Conservation (phyloP, 2,329 filamentous ascomycete genomes). For the Fusarium paranaense region DNA sequence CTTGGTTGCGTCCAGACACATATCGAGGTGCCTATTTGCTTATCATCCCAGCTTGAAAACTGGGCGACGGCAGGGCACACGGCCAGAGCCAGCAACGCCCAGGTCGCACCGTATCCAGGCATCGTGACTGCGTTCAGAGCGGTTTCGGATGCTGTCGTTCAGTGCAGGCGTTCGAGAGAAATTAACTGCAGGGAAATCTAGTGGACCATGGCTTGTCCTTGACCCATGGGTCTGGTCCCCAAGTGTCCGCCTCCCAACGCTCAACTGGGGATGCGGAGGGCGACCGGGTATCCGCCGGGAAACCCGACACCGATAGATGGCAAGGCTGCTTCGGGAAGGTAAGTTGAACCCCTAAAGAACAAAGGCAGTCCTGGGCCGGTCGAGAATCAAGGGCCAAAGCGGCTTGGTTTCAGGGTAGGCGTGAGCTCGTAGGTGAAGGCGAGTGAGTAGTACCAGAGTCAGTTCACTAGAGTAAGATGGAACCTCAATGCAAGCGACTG, state of each 20-base stretch:
- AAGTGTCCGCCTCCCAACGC: constrained; percentile 13
- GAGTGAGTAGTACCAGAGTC: constrained; percentile 9
- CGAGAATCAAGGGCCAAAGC: constrained; percentile 15
- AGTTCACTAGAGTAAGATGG: constrained; percentile 1
- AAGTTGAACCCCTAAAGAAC: constrained; percentile 10
- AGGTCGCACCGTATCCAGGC: constrained; percentile 16
- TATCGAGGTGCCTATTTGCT: constrained; percentile 68
- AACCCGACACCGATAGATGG: background rate
- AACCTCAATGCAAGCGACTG: constrained; percentile 2
- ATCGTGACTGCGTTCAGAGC: constrained; percentile 31
- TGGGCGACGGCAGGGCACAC: constrained; percentile 50
- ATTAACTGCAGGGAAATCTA: constrained; percentile 33
- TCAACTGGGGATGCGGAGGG: background rate
- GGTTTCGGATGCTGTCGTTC: constrained; percentile 13
- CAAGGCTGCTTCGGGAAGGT: constrained; percentile 18
- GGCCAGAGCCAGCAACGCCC: constrained; percentile 33
- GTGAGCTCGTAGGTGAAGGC: background rate
- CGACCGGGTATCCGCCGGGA: constrained; percentile 2
- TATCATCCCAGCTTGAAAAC: constrained; percentile 58
- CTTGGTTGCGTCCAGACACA: constrained; percentile 66
- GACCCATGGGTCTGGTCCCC: constrained; percentile 11
- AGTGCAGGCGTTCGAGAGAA: constrained; percentile 20
- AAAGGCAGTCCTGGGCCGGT: constrained; percentile 16
- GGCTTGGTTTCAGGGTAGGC: constrained; percentile 1
- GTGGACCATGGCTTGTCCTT: constrained; percentile 38